These are phyloP conservation scores for Besnoitia besnoiti DNA, from an alignment of 169 alveolate genomes.

Conservation along the genomic window DNA sequence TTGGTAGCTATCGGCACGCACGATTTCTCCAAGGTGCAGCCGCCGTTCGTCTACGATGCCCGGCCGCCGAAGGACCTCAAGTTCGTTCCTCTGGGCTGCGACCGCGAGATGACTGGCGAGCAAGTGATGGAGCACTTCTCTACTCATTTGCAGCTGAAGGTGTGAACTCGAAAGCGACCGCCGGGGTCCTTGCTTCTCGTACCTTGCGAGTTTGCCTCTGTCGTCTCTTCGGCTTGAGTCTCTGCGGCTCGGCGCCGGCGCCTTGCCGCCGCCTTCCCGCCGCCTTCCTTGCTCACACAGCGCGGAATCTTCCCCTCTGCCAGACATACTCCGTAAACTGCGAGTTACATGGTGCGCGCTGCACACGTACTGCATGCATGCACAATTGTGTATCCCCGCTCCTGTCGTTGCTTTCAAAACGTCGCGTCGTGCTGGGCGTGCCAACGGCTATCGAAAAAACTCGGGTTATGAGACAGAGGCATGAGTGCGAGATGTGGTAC, in stretches of 20 bases:
- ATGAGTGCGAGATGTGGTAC: no score
- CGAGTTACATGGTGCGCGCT: no score
- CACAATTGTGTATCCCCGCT: no score
- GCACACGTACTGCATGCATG: no score
- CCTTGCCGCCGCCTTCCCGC: neutral
- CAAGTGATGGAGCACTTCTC: conserved; percentile 76
- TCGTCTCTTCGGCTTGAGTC: neutral
- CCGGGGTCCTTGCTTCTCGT: no score
- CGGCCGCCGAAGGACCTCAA: conserved; percentile 87
- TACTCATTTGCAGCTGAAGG: conserved; percentile 34
- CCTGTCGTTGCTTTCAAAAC: no score
- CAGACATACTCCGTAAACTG: no score
- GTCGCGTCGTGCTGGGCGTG: no score
- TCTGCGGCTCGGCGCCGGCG: neutral
- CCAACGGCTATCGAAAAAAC: no score
- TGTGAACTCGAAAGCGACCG: neutral
- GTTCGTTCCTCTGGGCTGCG: conserved; percentile 92
- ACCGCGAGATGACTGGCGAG: conserved; percentile 78
- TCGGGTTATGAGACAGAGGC: no score
- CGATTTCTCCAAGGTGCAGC: conserved; percentile 91
- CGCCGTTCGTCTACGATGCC: conserved; percentile 92
- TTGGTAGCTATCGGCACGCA: conserved; percentile 96
- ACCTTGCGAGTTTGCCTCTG: neutral
- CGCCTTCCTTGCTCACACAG: neutral
- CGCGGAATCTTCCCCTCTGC: neutral